Base-by-base conservation (phyloP, 1,284 basidiomycete genomes). In the Peniophora sp. region DNA sequence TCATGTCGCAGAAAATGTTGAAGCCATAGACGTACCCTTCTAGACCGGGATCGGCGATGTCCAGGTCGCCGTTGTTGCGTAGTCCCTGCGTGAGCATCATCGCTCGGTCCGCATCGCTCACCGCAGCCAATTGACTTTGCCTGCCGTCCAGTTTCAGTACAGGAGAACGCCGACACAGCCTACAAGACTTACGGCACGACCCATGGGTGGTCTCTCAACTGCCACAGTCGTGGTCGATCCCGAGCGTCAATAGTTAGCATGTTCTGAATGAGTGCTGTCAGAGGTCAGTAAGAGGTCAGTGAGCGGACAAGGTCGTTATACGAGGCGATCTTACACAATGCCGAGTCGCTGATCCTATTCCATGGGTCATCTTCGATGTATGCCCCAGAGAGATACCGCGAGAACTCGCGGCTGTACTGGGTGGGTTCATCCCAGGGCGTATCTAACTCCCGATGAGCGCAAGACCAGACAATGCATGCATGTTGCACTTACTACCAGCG, bases 381-480 rank as follows among this genome's bases (percentile, higher is more conserved):
- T 50, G 86, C 72, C 2, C 93, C 93, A 0, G 76, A 76, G 2
- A 88, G 62, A 65, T 90, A 99, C 6, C 82, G 79, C 23, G 69
- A 64, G 64, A 82, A 99, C 66, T 99, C 96, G 2, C 81, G 78
- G 55, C 89, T 92, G 19, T 76, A 73, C 1, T 68, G 63, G 0
- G 93, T 93, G 2, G 96, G 94, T 63, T 97, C 90, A 63, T 98
- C 96, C 96, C 96, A 99, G 1, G 96, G 97, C 0, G 96, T 98
- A 64, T 97, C 93, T 97, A 23, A 16, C 14, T 49, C 36, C 17
- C 38, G 6, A 45, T 45, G 11, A 41, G 24, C 14, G 25, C 16
- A 3, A 12, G 39, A 16, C 9, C 22, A 8, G 20, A 14, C n/a
- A 20, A 45, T 3, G 10, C 19, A 10, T 20, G 43, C 23, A 3